phyloP scores from a whole-genome alignment of 225 moss, liverwort and hornwort genomes.

The Marchantia paleacea region DNA sequence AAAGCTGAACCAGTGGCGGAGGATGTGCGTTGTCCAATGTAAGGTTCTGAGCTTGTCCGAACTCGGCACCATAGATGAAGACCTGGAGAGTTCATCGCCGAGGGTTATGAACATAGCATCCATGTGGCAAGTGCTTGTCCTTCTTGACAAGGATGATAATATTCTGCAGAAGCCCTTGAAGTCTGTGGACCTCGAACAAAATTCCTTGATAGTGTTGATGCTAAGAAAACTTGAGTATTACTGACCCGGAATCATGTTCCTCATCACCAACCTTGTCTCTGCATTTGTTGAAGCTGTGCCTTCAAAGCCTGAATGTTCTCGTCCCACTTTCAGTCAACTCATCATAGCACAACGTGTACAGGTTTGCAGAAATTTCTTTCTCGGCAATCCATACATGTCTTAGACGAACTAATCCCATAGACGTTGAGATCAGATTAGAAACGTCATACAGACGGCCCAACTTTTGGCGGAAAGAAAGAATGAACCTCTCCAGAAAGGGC shows the following conservation, averaged over 20 bases:
- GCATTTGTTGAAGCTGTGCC: slow-evolving; percentile 63
- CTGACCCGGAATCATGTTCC: slow-evolving; percentile 55
- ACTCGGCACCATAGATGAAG: slow-evolving; percentile 33
- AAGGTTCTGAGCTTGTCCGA: slow-evolving; percentile 36
- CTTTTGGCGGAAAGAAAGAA: slow-evolving; percentile 22
- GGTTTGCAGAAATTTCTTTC: slow-evolving; percentile 43
- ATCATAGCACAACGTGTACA: slow-evolving; percentile 23
- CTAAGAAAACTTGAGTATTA: slow-evolving; percentile 62
- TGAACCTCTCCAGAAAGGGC: neutral
- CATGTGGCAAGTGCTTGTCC: slow-evolving; percentile 35
- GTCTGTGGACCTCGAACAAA: slow-evolving; percentile 34
- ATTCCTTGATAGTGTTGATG: slow-evolving; percentile 63
- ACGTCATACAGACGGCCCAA: slow-evolving; percentile 32
- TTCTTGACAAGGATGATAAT: slow-evolving; percentile 43
- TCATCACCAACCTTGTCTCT: slow-evolving; percentile 54
- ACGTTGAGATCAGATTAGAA: slow-evolving; percentile 50
- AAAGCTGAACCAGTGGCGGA: slow-evolving; percentile 47
- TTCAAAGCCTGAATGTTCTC: slow-evolving; percentile 56
- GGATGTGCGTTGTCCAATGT: slow-evolving; percentile 36
- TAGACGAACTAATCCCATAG: neutral
- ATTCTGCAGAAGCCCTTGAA: slow-evolving; percentile 33
- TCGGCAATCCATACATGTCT: slow-evolving; percentile 12
- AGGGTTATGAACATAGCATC: slow-evolving; percentile 36
- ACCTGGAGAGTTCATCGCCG: slow-evolving; percentile 25
- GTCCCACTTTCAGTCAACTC: slow-evolving; percentile 47